Percentiles rank a stretch among this genome's conserved stretches.
These are phyloP conservation scores for Trametes sp. DNA, from an alignment of 1,284 basidiomycete species.

Conservation along the genomic window DNA sequence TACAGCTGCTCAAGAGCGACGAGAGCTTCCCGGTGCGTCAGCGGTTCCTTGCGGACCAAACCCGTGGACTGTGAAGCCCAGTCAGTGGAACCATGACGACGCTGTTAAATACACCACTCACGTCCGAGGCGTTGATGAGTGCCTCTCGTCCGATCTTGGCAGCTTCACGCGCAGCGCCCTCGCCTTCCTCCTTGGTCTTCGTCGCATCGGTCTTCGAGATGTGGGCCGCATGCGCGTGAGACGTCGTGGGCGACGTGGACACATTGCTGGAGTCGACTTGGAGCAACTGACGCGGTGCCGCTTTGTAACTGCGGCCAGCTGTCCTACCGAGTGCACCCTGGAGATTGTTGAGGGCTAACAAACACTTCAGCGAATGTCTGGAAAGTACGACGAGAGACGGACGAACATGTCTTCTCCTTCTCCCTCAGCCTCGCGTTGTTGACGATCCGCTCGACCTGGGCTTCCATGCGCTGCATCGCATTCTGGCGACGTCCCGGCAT, in stretches of 20 bases:
- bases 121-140: constrained; percentile 62
- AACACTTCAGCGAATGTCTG: not conserved
- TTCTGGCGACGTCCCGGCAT: constrained; percentile 80
- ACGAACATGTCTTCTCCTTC: constrained; percentile 80
- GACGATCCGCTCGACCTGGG: constrained; percentile 97
- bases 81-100: not conserved
- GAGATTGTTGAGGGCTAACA: constrained; percentile 75
- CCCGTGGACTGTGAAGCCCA: constrained; percentile 53
- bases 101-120: constrained; percentile 39
- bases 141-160: constrained; percentile 76
- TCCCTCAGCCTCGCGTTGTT: constrained; percentile 89
- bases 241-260: constrained; percentile 57
- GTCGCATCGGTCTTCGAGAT: constrained; percentile 63
- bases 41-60: constrained; percentile 69
- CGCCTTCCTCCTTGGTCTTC: constrained; percentile 43
- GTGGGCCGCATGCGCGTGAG: constrained; percentile 60
- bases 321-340: constrained; percentile 96
- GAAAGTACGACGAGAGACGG: not conserved
- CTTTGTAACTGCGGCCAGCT: constrained; percentile 91
- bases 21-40: constrained; percentile 83
- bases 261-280: constrained; percentile 74
- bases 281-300: constrained; percentile 94
- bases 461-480: constrained; percentile 97
- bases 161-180: constrained; percentile 71
- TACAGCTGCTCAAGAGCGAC: constrained; percentile 88